phyloP scores from a whole-genome alignment of 2,329 filamentous ascomycete species.

The Cladobotryum protrusum region DNA sequence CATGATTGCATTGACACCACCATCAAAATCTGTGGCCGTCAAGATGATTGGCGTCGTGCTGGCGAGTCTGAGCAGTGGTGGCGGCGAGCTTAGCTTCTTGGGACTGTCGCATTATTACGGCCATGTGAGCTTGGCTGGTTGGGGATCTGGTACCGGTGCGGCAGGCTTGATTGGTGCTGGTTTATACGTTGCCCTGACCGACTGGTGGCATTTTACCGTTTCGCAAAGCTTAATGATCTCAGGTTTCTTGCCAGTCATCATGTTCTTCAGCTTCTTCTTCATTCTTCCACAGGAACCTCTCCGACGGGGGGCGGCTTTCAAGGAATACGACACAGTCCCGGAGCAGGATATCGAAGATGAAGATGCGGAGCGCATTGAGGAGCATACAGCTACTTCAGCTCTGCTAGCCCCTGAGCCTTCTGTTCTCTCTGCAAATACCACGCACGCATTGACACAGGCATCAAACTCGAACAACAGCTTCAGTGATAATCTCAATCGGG shows the following conservation, averaged over 20 bases:
- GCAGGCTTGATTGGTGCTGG: conserved; percentile 84
- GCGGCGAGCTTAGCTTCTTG: conserved; percentile 84
- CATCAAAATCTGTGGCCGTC: conserved; percentile 55
- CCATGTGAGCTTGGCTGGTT: conserved; percentile 76
- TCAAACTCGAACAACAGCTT: conserved; percentile 14
- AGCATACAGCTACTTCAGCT: conserved; percentile 39
- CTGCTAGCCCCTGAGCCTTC: conserved; percentile 41
- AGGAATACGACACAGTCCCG: conserved; percentile 50
- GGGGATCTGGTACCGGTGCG: conserved; percentile 87
- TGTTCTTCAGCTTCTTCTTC: conserved; percentile 81
- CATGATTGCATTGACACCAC: conserved; percentile 73
- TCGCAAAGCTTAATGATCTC: conserved; percentile 68
- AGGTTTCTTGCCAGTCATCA: conserved; percentile 71
- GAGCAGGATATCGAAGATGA: conserved; percentile 34
- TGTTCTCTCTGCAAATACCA: conserved; percentile 13
- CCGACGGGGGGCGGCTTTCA: conserved; percentile 34
- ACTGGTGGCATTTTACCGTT: conserved; percentile 69
- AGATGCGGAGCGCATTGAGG: conserved; percentile 27
- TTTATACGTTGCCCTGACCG: conserved; percentile 80
- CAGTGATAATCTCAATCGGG: conserved; percentile 54
- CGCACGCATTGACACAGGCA: conserved; percentile 20
- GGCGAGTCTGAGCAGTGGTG: conserved; percentile 78
- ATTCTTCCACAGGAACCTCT: conserved; percentile 67
- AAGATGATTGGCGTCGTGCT: conserved; percentile 81
- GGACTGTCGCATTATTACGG: conserved; percentile 93